Percentiles rank a stretch among this genome's conserved stretches.
Evolutionary conservation across 345 rosid species (phyloP).

Genomic region (Microthlaspi erraticum): DNA sequence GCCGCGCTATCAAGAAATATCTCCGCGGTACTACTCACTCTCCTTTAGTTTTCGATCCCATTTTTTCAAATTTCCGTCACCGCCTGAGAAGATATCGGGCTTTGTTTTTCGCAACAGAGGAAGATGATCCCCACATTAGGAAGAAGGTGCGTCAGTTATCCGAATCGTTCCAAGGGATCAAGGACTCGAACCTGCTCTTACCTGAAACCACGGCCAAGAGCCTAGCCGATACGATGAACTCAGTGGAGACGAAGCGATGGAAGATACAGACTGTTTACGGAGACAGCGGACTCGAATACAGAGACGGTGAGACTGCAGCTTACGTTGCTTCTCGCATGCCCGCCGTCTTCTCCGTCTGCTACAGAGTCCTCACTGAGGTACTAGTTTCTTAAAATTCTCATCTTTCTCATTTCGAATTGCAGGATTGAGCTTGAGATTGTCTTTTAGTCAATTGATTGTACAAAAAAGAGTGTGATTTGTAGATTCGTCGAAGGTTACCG

Average conservation of each 20-base stretch:
- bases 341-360: constrained; percentile 85
- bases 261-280: constrained; percentile 85
- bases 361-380: constrained; percentile 83
- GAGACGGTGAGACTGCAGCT: constrained; percentile 84
- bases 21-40: constrained; percentile 57
- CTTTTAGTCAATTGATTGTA: too few relatives aligned
- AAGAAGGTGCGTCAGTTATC: constrained; percentile 80
- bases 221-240: constrained; percentile 83
- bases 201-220: constrained; percentile 61
- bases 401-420: too few relatives aligned
- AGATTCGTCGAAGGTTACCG: constrained; percentile 81
- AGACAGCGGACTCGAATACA: constrained; percentile 76
- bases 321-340: constrained; percentile 98
- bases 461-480: neutral
- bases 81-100: neutral
- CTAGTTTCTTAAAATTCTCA: neutral
- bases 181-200: constrained; percentile 63
- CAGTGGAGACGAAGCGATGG: constrained; percentile 81
- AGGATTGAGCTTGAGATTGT: too few relatives aligned
- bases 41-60: neutral
- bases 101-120: constrained; percentile 51
- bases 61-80: neutral
- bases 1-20: constrained; percentile 83
- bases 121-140: constrained; percentile 78
- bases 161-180: constrained; percentile 68